Evolutionary conservation across 2,329 filamentous ascomycete genomes (phyloP).

Genomic region (Calycina herbarum): DNA sequence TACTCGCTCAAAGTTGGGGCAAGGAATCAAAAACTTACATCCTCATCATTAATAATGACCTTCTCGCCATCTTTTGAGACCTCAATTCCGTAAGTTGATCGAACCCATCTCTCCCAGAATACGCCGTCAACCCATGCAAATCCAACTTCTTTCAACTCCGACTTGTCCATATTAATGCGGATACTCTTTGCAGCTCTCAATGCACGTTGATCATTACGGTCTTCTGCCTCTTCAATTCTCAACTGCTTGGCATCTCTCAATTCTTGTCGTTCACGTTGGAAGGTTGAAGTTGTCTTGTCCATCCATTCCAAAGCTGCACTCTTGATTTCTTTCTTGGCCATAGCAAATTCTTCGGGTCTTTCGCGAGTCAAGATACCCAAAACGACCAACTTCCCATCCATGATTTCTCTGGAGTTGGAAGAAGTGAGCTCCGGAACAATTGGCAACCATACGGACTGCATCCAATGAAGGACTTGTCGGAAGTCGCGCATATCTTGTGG

Average conservation of each 20-base stretch:
- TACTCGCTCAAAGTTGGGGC: conserved; percentile 10
- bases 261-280: conserved; percentile 91
- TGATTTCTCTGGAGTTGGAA: conserved; percentile 88
- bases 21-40: conserved; percentile 60
- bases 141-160: conserved; percentile 81
- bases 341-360: conserved; percentile 74
- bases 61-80: conserved; percentile 80
- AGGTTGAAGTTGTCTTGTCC: conserved; percentile 89
- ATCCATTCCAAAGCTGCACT: conserved; percentile 96
- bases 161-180: conserved; percentile 84
- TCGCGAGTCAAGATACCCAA: conserved; percentile 83
- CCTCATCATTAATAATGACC: conserved; percentile 95
- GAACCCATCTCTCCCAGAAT: conserved; percentile 97
- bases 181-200: conserved; percentile 86
- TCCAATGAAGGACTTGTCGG: conserved; percentile 80
- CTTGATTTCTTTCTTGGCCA: conserved; percentile 86
- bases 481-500: conserved; percentile 92
- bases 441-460: conserved; percentile 94
- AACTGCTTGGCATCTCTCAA: conserved; percentile 92
- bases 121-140: conserved; percentile 98
- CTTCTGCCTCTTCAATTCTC: conserved; percentile 93
- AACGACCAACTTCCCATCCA: conserved; percentile 93
- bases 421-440: conserved; percentile 93
- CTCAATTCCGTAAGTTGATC: conserved; percentile 91
- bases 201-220: conserved; percentile 85